Conservation (phyloP, 192 early-diverging fungal genomes). For the Podila verticillata region DNA sequence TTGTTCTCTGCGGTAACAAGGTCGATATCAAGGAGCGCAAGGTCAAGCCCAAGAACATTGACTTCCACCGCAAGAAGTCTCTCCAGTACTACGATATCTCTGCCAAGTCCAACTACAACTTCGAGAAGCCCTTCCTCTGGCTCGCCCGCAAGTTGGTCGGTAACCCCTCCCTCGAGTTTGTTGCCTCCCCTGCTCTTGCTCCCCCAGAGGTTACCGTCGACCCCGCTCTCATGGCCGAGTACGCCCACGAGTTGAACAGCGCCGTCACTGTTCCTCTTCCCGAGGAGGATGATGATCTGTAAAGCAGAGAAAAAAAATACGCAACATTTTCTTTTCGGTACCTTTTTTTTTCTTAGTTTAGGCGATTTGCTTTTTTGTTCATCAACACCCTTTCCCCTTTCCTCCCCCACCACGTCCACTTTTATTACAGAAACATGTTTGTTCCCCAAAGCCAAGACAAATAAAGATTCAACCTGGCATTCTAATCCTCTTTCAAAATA, state of each 20-base stretch:
- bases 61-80: constrained; percentile 99
- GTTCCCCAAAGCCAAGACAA: background rate
- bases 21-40: constrained; percentile 99
- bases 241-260: constrained; percentile 79
- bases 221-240: constrained; percentile 75
- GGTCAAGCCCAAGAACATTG: constrained; percentile 99
- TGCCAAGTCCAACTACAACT: constrained; percentile 99
- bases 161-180: constrained; percentile 95
- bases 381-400: background rate
- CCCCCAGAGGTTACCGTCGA: constrained; percentile 96
- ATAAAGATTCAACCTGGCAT: constrained; percentile 5
- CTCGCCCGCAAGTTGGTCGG: constrained; percentile 97
- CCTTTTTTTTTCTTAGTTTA: constrained; percentile 2
- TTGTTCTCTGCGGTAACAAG: constrained; percentile 99
- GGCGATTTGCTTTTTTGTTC: background rate
- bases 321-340: background rate
- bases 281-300: constrained; percentile 58
- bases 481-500: background rate
- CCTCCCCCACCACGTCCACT: background rate
- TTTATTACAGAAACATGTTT: background rate
- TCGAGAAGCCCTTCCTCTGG: constrained; percentile 99
- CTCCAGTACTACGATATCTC: constrained; percentile 99
- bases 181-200: constrained; percentile 94
- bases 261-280: constrained; percentile 92
- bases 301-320: constrained; percentile 19